Evolutionary conservation across 768 basidiomycete species (phyloP).

Genomic region (Trametes cubensis): DNA sequence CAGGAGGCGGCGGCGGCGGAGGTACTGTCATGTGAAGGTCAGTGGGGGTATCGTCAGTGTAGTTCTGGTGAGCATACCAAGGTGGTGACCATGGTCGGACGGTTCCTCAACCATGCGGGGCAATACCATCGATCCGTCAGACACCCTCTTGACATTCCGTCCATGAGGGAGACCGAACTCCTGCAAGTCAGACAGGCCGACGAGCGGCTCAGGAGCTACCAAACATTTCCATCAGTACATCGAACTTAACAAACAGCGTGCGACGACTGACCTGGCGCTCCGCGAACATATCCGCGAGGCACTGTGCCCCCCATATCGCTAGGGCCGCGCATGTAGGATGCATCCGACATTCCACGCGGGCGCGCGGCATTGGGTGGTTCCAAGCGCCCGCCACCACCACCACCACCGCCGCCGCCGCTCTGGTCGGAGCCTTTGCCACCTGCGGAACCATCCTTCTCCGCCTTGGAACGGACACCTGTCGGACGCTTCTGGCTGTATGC

Average conservation of each 20-base stretch:
- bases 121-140: slow-evolving; percentile 12
- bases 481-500: slow-evolving; percentile 80
- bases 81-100: neutral
- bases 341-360: slow-evolving; percentile 76
- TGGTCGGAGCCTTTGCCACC: slow-evolving; percentile 23
- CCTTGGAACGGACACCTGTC: slow-evolving; percentile 50
- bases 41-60: no score
- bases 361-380: slow-evolving; percentile 44
- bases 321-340: slow-evolving; percentile 40
- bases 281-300: slow-evolving; percentile 12
- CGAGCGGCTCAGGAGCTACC: slow-evolving; percentile 7
- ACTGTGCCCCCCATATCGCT: slow-evolving; percentile 28
- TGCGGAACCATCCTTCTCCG: slow-evolving; percentile 44
- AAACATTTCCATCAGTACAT: neutral
- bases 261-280: slow-evolving; percentile 1
- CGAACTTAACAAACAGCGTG: neutral
- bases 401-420: slow-evolving; percentile 37
- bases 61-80: neutral
- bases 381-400: slow-evolving; percentile 38
- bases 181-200: slow-evolving; percentile 9
- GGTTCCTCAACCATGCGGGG: slow-evolving; percentile 14
- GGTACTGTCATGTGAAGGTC: neutral
- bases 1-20: slow-evolving; percentile 10
- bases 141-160: slow-evolving; percentile 4
- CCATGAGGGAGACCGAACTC: slow-evolving; percentile 18